Base-by-base conservation (phyloP, 2,329 filamentous ascomycete species). In the Cryoendolithus antarcticus region DNA sequence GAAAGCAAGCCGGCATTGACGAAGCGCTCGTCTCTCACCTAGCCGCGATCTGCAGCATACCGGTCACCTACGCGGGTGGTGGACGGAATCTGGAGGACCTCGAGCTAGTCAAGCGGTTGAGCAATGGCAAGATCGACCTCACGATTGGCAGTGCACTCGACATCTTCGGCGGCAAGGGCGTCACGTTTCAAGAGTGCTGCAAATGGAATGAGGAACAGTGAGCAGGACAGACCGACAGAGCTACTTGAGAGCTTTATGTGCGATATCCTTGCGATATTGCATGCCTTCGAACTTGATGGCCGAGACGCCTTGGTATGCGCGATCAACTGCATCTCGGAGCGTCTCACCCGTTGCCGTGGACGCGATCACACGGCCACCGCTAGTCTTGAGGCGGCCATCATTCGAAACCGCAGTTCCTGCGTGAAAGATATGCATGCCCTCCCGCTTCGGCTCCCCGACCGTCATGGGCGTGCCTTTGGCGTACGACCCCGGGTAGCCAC, bases 111-210 rank as follows among this genome's bases (percentile, higher is more conserved):
- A 82, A 86, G 64, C 62, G 63, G 32, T 66, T 94, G 47, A 95
- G 89, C 60, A 61, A 64, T 29, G 86, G 86, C 21, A 85, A 78
- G 57, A 80, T 96, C 13, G 88, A 98, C 57, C 67, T 98, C 51
- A 98, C 91, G 0, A 96, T 96, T 56, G 91, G 91, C 9, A 96
- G 91, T 59, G 91, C 91, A 2, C 64, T 98, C 52, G 91, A 98
- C 63, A 86, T 94, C 48, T 98, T 98, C 60, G 91, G 91, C 6
- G 91, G 91, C 1, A 77, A 69, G 11, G 83, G 85, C 1, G 86
- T 95, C 39, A 85, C 74, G 45, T 86, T 96, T 56, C 80, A 82
- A 28, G 88, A 95, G 41, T 96, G 89, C 59, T 79, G 94, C 29
- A 67, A 70, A 51, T 98, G 91, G 91, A 96, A 96, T 7, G n/a